These are phyloP conservation scores for Yamadazyma blattariae DNA, from an alignment of 1,139 yeast genomes.

Conservation along the genomic window DNA sequence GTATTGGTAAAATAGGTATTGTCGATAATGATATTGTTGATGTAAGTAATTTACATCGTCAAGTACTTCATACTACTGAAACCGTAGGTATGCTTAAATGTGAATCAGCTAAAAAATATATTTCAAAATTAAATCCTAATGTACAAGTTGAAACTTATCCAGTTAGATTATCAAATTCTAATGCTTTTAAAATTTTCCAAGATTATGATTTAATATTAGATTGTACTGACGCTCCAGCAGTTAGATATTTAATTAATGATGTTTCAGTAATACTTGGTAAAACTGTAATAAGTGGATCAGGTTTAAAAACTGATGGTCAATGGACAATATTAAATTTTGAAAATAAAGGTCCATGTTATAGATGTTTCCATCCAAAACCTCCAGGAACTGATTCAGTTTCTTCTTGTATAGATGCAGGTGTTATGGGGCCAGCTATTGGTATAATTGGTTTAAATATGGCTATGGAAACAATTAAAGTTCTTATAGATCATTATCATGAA, in stretches of 20 bases:
- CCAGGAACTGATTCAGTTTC: constrained; percentile 83
- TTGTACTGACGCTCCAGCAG: constrained; percentile 91
- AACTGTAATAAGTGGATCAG: constrained; percentile 89
- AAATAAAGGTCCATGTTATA: constrained; percentile 83
- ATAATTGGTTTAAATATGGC: constrained; percentile 88
- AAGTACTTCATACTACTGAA: constrained; percentile 70
- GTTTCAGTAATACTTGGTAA: constrained; percentile 67
- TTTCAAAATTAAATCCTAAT: constrained; percentile 62
- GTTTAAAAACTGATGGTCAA: constrained; percentile 90
- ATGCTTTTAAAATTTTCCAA: constrained; percentile 63
- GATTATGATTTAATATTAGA: constrained; percentile 77
- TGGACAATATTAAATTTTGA: constrained; percentile 68
- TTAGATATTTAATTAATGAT: constrained; percentile 86
- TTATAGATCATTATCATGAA: constrained; percentile 55
- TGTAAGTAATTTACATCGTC: constrained; percentile 82
- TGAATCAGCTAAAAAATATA: constrained; percentile 64
- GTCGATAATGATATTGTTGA: constrained; percentile 88
- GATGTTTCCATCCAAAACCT: constrained; percentile 90
- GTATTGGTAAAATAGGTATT: constrained; percentile 82
- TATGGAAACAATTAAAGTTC: constrained; percentile 74
- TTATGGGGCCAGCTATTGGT: constrained; percentile 94
- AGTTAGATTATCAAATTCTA: constrained; percentile 47
- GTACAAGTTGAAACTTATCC: constrained; percentile 55
- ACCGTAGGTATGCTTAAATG: constrained; percentile 71
- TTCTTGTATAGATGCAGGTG: constrained; percentile 93